Evolutionary conservation across 257 asterid genomes (phyloP), one percentile per base, ranked within the genome.

Genomic region (Schizonepeta tenuifolia): DNA sequence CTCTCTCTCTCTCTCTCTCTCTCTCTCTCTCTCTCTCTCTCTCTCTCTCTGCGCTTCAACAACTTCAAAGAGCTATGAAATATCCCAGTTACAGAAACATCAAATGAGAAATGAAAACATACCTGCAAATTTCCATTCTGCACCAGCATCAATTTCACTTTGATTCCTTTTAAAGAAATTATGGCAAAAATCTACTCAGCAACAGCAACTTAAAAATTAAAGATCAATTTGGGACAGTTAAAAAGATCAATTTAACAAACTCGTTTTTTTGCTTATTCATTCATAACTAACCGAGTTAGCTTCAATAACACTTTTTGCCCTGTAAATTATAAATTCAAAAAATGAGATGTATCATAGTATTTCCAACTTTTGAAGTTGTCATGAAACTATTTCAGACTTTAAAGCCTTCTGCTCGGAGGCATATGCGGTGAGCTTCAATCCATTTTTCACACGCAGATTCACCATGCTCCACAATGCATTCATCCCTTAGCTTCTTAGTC

Each of bases 391-490:
- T 60, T 87, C 78, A 93, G 46, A 93, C 89, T 22, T 87, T 93
- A 88, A 89, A 93, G 67, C 98, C 98, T 83, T 93, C 98, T 0
- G 96, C 88, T 9, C 95, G 90, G 28, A 93, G 97, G 82, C 98
- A 93, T 81, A 26, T 81, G 17, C 53, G 77, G 76, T 93, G 98
- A 70, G 97, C 98, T 69, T 93, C 96, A 0, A 89, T 90, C 92
- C 87, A 89, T 82, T 89, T 93, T 46, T 58, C 85, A 72, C 98
- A 93, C 65, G 95, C 87, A 7, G 79, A 14, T 89, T 93, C 96
- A 1, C 97, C 98, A 21, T 93, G 86, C 83, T 85, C 84, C 74
- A 93, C 96, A 0, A 93, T 70, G 78, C 98, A 90, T 79, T 93
- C 95, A 55, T 93, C 97, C 65, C 96, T 86, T 71, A 86, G 77